Evolutionary conservation across 73 alveolate species (phyloP).

Genomic region (Urostyla sp.): DNA sequence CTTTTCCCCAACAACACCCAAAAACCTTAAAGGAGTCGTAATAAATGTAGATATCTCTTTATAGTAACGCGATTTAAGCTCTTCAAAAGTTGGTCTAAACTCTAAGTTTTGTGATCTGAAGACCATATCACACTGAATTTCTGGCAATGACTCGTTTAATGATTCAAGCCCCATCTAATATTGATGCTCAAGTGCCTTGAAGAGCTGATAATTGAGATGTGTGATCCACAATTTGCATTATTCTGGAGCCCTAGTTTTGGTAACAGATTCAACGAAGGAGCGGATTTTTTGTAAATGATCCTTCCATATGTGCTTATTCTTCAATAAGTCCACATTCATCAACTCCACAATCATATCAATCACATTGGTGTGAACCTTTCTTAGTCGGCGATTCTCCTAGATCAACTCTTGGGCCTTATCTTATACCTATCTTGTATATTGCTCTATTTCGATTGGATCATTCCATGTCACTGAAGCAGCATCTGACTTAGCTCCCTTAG

Average conservation of each 20-base stretch:
- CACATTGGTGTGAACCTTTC: conserved; percentile 91
- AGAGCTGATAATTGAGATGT: conserved; percentile 94
- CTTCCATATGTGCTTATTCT: conserved; percentile 94
- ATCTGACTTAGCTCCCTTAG: conserved; percentile 81
- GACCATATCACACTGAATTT: conserved; percentile 97
- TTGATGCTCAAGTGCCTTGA: conserved; percentile 95
- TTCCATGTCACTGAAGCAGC: conserved; percentile 83
- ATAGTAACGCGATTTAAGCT: conserved; percentile 93
- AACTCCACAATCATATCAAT: conserved; percentile 87
- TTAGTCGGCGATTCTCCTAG: conserved; percentile 93
- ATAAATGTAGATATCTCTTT: conserved; percentile 92
- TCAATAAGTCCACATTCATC: conserved; percentile 89
- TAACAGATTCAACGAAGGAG: conserved; percentile 83
- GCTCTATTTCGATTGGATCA: conserved; percentile 90
- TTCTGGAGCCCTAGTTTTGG: conserved; percentile 75
- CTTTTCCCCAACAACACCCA: conserved; percentile 96
- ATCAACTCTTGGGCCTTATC: conserved; percentile 94
- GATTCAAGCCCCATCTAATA: conserved; percentile 96
- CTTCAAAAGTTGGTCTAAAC: conserved; percentile 98
- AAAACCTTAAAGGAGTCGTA: conserved; percentile 92
- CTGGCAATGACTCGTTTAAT: conserved; percentile 95
- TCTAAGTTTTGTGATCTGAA: conserved; percentile 85
- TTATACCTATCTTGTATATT: conserved; percentile 90
- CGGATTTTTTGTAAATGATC: conserved; percentile 90
- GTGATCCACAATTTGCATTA: conserved; percentile 90